Evolutionary conservation across 2,329 filamentous ascomycete species (phyloP), one percentile per base, ranked within the genome.

Genomic region (Diaporthe vexans): DNA sequence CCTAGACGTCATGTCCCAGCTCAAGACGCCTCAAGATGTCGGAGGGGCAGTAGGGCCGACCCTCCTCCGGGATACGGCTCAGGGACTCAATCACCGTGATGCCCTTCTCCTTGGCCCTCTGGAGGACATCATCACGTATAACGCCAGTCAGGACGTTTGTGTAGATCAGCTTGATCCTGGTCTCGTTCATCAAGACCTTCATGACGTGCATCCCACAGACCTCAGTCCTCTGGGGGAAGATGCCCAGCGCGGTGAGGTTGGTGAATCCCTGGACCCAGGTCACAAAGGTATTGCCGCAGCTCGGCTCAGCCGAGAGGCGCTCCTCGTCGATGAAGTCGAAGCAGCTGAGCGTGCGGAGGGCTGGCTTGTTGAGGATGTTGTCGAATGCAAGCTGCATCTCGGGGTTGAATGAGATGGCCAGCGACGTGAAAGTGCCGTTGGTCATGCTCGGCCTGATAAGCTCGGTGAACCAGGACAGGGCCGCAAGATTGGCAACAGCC

Each of bases 161-260:
- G 48, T 76, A 75, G 67, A 76, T 76, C 2, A 63, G 73, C 29
- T 73, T 33, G 48, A 76, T 70, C 15, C 40, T 37, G 54, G 19
- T 58, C n/a, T 63, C 46, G 52, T 33, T 19, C 0, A 7, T 3
- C 48, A 75, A 51, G n/a, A 75, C 15, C 37, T 46, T 56, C 10
- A 59, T 24, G 15, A 75, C 24, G 19, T 68, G 26, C 26, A 33
- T 33, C 24, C 29, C 57, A 29, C 29, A 61, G 17, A 9, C 29
- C 1, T 71, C 54, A 6, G 40, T 24, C 4, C 35, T 51, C 3
- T 51, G 8, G 6, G 73, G 70, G 24, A 56, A 75, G 11, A 73
- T 24, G 24, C 73, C 71, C n/a, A 76, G 17, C 4, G 73, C 71
- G 29, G n/a, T 54, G 57, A 76, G 58, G 37, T 71, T 71, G n/a